Evolutionary conservation across 495 filamentous ascomycete genomes (phyloP).

Genomic region (Podospora australis): DNA sequence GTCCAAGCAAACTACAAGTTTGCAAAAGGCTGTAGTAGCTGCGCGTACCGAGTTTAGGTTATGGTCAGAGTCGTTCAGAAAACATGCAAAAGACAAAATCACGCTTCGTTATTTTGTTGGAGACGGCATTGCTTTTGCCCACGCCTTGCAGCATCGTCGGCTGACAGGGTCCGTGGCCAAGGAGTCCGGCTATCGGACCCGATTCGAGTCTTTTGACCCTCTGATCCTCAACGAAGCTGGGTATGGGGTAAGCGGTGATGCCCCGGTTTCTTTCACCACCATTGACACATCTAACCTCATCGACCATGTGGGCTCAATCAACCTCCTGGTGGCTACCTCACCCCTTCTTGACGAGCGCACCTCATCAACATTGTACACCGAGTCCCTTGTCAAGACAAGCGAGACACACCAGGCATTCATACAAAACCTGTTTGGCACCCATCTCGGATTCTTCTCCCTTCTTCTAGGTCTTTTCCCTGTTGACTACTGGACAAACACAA

Average conservation of each 20-base stretch:
- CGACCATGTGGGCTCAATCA: conserved; percentile 17
- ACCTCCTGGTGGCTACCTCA: conserved; percentile 18
- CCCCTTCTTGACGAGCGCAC: conserved; percentile 17
- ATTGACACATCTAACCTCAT: conserved; percentile 25
- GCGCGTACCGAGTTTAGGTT: conserved; percentile 13
- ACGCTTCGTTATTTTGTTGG: conserved; percentile 18
- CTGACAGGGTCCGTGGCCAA: background rate
- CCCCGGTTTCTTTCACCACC: conserved; percentile 21
- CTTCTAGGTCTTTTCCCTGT: conserved; percentile 21
- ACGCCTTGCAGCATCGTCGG: conserved; percentile 15
- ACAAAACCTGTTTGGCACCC: conserved; percentile 16
- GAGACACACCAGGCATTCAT: conserved; percentile 9
- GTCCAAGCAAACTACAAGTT: background rate
- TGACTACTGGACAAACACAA: conserved; percentile 26
- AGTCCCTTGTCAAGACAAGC: conserved; percentile 10
- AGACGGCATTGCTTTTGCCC: conserved; percentile 17
- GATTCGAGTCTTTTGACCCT: background rate
- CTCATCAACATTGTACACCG: conserved; percentile 21
- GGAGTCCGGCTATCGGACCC: background rate
- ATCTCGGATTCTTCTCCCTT: conserved; percentile 15
- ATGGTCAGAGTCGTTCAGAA: conserved; percentile 19
- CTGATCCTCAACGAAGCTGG: conserved; percentile 12
- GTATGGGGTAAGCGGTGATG: conserved; percentile 8
- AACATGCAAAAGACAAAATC: background rate
- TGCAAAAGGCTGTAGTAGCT: background rate